Evolutionary conservation across 1,284 basidiomycete genomes (phyloP), one percentile per base, ranked within the genome.

Genomic region (Anthracocystis setariae): DNA sequence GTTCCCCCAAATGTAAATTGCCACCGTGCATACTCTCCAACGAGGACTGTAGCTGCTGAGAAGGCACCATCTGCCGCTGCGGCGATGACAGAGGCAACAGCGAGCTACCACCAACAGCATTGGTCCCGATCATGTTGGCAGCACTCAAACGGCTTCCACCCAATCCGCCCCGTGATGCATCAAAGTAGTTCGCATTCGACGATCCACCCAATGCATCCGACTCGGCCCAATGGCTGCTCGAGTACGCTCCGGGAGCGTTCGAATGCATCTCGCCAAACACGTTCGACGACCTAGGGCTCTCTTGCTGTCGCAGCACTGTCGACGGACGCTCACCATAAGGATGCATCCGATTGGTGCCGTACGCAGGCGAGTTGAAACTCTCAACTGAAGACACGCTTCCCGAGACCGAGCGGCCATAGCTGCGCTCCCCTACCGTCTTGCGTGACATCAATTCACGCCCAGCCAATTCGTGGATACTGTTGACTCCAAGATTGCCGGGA

Each of bases 261-360:
- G 49, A 15, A 8, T 25, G 40, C 7, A 38, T 4, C 5, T 57
- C 57, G 9, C 35, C 48, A 29, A 61, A 57, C 7, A 42, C 9
- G 8, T 57, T 48, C 2, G 57, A 29, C 5, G 54, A 15, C 10
- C 56, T 24, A 20, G 54, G 45, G 25, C 54, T 49, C 13, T 64
- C 61, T 20, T 53, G 54, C 24, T 53, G 54, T n/a, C 50, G 49
- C 39, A 64, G n/a, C 10, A 53, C 10, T 1, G 29, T 27, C 7
- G 53, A 32, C 5, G 53, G 46, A 32, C 64, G 58, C 5, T 67
- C 64, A 4, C 58, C 58, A 24, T 61, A 67, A 2, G 64, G 64
- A 27, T 61, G 58, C 54, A 67, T 57, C 18, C 58, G 58, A n/a
- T 24, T 42, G 42, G 23, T 49, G 49, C 24, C 44, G 43, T 67